A percentile compares a stretch with the other conserved stretches of the same genome.
phyloP scores from a whole-genome alignment of 352 stramenopile genomes.

The Phytopythium boreale region DNA sequence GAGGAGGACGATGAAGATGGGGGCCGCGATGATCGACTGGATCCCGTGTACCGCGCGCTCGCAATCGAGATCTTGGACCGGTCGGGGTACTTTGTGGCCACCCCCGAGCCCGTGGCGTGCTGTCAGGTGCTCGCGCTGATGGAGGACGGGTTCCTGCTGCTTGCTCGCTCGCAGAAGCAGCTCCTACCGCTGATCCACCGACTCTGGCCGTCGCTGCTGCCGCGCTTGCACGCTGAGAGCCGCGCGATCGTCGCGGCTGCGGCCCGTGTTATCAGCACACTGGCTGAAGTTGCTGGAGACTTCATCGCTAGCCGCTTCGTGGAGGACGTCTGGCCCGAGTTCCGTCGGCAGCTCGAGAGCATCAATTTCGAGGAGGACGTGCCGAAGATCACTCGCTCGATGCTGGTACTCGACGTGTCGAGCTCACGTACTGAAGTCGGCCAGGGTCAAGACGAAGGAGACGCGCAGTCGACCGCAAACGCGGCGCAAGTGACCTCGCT shows the following conservation, averaged over 20 bases:
- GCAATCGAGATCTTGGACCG: slow-evolving; percentile 75
- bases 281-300: slow-evolving; percentile 58
- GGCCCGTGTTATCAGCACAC: slow-evolving; percentile 43
- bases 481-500: background rate
- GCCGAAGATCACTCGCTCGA: slow-evolving; percentile 54
- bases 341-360: slow-evolving; percentile 36
- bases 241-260: slow-evolving; percentile 61
- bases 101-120: slow-evolving; percentile 61
- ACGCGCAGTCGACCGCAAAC: background rate
- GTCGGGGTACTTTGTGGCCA: slow-evolving; percentile 71
- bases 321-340: slow-evolving; percentile 68
- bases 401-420: slow-evolving; percentile 43
- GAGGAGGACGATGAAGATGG: slow-evolving; percentile 25
- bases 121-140: slow-evolving; percentile 78
- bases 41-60: slow-evolving; percentile 42
- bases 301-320: slow-evolving; percentile 83
- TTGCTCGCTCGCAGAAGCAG: slow-evolving; percentile 38
- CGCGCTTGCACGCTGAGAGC: slow-evolving; percentile 52
- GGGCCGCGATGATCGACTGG: slow-evolving; percentile 4
- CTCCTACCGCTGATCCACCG: slow-evolving; percentile 75
- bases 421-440: background rate
- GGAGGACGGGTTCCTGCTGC: slow-evolving; percentile 49
- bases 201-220: slow-evolving; percentile 67
- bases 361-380: slow-evolving; percentile 33
- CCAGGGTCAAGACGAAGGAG: background rate